Conservation (phyloP, 2,329 filamentous ascomycete species). For the Aspergillus fumigatus region DNA sequence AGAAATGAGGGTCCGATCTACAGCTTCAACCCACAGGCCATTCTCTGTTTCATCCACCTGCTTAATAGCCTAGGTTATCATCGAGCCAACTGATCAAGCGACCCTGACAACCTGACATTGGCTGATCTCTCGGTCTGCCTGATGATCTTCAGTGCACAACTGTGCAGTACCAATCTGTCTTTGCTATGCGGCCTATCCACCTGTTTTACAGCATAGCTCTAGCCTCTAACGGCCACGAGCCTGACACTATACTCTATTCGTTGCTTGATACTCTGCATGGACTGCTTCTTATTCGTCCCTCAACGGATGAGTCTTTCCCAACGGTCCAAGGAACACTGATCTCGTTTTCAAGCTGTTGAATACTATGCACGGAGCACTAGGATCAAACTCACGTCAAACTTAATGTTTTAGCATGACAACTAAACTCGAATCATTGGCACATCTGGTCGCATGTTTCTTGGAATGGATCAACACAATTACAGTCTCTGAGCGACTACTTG, state of each 20-base stretch:
- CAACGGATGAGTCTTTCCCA: neutral
- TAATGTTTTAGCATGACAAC: neutral
- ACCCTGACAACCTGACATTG: neutral
- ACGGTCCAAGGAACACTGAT: neutral
- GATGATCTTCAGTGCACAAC: too few relatives aligned
- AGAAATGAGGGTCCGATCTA: neutral
- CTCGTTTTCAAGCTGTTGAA: neutral
- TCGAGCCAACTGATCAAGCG: neutral
- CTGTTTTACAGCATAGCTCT: neutral
- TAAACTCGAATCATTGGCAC: neutral
- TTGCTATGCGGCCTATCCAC: neutral
- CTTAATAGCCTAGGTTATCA: neutral
- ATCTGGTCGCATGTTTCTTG: neutral
- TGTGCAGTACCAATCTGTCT: neutral
- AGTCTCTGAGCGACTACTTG: neutral
- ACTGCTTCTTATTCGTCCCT: neutral
- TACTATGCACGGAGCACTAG: neutral
- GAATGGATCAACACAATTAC: neutral
- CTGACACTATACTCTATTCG: neutral
- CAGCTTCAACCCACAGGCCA: neutral
- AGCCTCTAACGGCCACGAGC: neutral
- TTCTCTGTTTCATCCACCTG: neutral
- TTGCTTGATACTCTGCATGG: neutral
- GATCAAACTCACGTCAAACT: neutral
- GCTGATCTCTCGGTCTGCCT: neutral